A percentile compares a stretch with the other conserved stretches of the same genome.
Evolutionary conservation across 495 filamentous ascomycete species (phyloP).

Genomic region (Bathelium albidoporum): DNA sequence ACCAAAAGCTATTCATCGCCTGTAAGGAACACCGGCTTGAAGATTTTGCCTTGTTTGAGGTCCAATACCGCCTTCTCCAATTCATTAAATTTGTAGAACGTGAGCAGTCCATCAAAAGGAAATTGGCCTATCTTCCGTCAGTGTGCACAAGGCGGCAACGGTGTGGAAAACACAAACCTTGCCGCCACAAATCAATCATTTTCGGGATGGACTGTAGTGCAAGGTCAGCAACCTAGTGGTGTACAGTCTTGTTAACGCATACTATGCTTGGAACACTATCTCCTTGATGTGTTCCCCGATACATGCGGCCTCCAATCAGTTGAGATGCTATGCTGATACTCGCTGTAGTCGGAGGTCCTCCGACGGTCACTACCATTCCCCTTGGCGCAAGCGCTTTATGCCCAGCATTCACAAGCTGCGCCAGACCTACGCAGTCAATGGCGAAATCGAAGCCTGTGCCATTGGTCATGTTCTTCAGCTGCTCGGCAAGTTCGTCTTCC

Average conservation of each 20-base stretch:
- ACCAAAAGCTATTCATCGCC: too few relatives aligned
- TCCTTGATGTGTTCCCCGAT: constrained; percentile 14
- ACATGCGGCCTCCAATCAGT: constrained; percentile 11
- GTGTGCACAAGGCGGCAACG: neutral
- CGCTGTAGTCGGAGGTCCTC: constrained; percentile 5
- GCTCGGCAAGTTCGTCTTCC: constrained; percentile 5
- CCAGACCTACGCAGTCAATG: constrained; percentile 13
- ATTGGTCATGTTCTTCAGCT: constrained; percentile 7
- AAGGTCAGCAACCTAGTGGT: neutral
- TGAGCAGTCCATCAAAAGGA: constrained; percentile 13
- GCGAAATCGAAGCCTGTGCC: constrained; percentile 11
- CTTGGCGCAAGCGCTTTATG: constrained; percentile 5
- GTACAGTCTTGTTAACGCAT: neutral
- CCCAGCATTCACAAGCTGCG: constrained; percentile 3
- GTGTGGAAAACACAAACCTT: neutral
- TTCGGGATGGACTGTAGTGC: constrained; percentile 3
- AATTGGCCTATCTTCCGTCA: constrained; percentile 4
- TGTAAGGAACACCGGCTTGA: constrained; percentile 13
- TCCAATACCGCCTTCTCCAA: constrained; percentile 10
- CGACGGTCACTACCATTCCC: constrained; percentile 11
- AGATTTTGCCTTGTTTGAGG: constrained; percentile 9
- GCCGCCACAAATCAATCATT: constrained; percentile 13
- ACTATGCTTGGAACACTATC: constrained; percentile 12
- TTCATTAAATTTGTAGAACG: constrained; percentile 12
- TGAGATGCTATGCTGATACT: constrained; percentile 3